Conservation (phyloP, 2,329 filamentous ascomycete genomes). For the Pseudocercospora crystallina region DNA sequence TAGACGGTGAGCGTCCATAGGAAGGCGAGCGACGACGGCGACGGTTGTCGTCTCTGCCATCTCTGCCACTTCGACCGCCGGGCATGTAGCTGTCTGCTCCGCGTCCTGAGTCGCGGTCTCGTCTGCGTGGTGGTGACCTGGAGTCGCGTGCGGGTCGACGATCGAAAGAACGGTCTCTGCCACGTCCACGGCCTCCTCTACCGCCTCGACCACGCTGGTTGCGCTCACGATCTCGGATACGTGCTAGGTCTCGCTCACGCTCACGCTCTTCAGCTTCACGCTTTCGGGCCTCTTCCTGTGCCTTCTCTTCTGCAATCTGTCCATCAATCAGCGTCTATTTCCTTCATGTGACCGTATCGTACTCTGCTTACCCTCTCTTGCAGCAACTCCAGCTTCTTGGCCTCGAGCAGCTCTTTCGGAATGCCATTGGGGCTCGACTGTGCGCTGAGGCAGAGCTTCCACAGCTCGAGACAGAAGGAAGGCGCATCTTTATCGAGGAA, state of each 20-base stretch:
- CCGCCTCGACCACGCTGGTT: conserved; percentile 49
- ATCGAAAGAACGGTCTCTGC: conserved; percentile 49
- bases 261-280: conserved; percentile 70
- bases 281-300: conserved; percentile 70
- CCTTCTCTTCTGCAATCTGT: conserved; percentile 78
- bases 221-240: conserved; percentile 64
- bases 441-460: conserved; percentile 86
- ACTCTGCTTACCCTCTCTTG: conserved; percentile 75
- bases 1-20: conserved; percentile 25
- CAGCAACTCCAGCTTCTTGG: conserved; percentile 91
- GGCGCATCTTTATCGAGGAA: conserved; percentile 93
- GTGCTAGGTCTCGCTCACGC: conserved; percentile 69
- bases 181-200: conserved; percentile 30
- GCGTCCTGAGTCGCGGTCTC: conserved; percentile 42
- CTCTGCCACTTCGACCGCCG: conserved; percentile 38
- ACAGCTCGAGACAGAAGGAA: conserved; percentile 87
- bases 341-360: not conserved
- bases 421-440: conserved; percentile 87
- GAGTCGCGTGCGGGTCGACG: conserved; percentile 51
- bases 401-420: conserved; percentile 89
- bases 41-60: conserved; percentile 35
- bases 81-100: conserved; percentile 61
- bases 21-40: conserved; percentile 33
- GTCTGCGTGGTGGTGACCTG: conserved; percentile 52
- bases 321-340: conserved; percentile 21